These are phyloP conservation scores for Botrytis medusae DNA, from an alignment of 2,329 filamentous ascomycete genomes.

Conservation along the genomic window DNA sequence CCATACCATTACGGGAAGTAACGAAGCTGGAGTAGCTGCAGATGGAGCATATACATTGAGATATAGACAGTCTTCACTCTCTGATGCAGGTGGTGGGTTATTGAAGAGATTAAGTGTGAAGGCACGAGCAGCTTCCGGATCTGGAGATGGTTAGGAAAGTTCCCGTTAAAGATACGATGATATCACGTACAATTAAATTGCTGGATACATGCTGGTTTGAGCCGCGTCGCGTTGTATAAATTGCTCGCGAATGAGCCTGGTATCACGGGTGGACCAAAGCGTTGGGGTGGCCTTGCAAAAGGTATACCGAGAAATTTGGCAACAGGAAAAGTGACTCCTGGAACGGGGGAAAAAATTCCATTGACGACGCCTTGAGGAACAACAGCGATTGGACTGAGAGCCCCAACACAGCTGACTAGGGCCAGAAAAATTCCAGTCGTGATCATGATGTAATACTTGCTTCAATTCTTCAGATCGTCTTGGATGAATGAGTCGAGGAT, in stretches of 20 bases:
- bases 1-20: constrained; percentile 63
- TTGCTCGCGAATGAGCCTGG: background rate
- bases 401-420: background rate
- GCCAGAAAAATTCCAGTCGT: background rate
- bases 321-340: constrained; percentile 7
- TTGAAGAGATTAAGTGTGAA: background rate
- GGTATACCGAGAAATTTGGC: constrained; percentile 66
- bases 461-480: background rate
- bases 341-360: background rate
- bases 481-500: background rate
- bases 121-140: background rate
- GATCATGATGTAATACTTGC: background rate
- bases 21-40: background rate
- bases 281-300: constrained; percentile 68
- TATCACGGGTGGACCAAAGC: constrained; percentile 62
- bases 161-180: too few species aligned
- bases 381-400: background rate
- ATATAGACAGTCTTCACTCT: constrained; percentile 62
- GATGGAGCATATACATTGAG: constrained; percentile 58
- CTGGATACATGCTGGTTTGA: constrained; percentile 14
- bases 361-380: constrained; percentile 4
- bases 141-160: background rate
- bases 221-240: constrained; percentile 11
- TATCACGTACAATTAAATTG: constrained; percentile 14
- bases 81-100: constrained; percentile 8